Evolutionary conservation across 176 grass and related monocot species (phyloP), one percentile per base, ranked within the genome.

Genomic region (Bromus sterilis): DNA sequence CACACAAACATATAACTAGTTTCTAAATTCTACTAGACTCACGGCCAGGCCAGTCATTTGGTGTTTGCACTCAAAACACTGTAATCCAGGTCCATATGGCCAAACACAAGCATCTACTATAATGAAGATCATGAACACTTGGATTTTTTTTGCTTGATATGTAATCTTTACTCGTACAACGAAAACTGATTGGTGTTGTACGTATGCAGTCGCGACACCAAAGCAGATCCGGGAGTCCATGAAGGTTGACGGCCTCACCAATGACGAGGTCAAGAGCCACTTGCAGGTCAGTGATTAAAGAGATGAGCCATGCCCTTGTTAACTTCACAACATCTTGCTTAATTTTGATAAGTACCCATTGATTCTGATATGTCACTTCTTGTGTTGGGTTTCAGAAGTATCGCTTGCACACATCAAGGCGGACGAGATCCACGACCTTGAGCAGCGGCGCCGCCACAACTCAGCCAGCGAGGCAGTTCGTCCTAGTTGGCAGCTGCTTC

Each of bases 201-300:
- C n/a, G n/a, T n/a, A n/a, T n/a, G n/a, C 71, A 94, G 89, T 61
- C 11, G 92, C 92, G 21, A 94, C 92, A 81, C 92, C 92, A 2
- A 94, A 94, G 84, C 92, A 91, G 58, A 91, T 91, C 85, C 72
- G 89, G 73, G 85, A 91, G 73, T 48, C 88, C 4, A 91, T 91
- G 89, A 91, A 82, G 73, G 89, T 91, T 11, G 82, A 91, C 58
- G 85, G 78, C 13, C 89, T 91, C 78, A 88, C 89, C 58, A 91
- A 88, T 31, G 89, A 91, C 41, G 89, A 91, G 73, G 89, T 91
- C 77, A 88, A 91, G 74, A 91, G 89, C 53, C 89, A 91, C 75
- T 31, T 91, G 65, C 89, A 91, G 89, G 89, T 91, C 33, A 71
- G 85, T 40, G 39, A n/a, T 5, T 43, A 0, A 28, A 9, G n/a